Evolutionary conservation across 495 filamentous ascomycete species (phyloP).

Genomic region (Tuber indicum): DNA sequence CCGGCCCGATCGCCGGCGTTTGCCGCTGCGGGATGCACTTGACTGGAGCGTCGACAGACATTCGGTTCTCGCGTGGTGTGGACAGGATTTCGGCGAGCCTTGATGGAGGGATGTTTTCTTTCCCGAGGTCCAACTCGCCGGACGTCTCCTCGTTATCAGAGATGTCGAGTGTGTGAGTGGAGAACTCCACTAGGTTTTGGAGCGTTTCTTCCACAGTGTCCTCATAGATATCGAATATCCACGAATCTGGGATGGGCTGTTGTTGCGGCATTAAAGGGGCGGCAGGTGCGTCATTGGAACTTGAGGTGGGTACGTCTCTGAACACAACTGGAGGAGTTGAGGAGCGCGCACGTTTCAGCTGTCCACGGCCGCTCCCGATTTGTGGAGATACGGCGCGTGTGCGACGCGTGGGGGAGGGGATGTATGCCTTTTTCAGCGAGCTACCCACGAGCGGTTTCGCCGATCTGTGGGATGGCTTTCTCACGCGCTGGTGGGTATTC

Average conservation of each 20-base stretch:
- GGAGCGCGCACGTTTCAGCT: conserved; percentile 16
- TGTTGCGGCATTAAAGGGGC: conserved; percentile 42
- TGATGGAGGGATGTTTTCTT: conserved; percentile 86
- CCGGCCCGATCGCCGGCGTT: not conserved
- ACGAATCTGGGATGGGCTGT: conserved; percentile 50
- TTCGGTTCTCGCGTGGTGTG: conserved; percentile 24
- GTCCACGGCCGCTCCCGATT: conserved; percentile 15
- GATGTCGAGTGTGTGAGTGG: conserved; percentile 78
- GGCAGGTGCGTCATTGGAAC: conserved; percentile 9
- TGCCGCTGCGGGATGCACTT: conserved; percentile 27
- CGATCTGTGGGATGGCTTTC: conserved; percentile 17
- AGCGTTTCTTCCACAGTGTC: conserved; percentile 83
- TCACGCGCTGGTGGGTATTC: conserved; percentile 33
- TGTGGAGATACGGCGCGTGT: conserved; percentile 22
- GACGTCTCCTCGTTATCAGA: conserved; percentile 53
- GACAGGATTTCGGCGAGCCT: conserved; percentile 41
- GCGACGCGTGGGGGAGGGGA: conserved; percentile 28
- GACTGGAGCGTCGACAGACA: conserved; percentile 28
- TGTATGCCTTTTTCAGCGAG: conserved; percentile 28
- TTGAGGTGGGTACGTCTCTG: conserved; percentile 16
- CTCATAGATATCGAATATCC: conserved; percentile 94
- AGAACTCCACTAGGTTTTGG: conserved; percentile 86
- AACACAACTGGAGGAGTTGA: conserved; percentile 33
- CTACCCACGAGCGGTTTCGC: conserved; percentile 31
- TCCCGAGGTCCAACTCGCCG: conserved; percentile 60